Evolutionary conservation across 1,284 basidiomycete species (phyloP).

Genomic region (Apiotrichum laibachii): DNA sequence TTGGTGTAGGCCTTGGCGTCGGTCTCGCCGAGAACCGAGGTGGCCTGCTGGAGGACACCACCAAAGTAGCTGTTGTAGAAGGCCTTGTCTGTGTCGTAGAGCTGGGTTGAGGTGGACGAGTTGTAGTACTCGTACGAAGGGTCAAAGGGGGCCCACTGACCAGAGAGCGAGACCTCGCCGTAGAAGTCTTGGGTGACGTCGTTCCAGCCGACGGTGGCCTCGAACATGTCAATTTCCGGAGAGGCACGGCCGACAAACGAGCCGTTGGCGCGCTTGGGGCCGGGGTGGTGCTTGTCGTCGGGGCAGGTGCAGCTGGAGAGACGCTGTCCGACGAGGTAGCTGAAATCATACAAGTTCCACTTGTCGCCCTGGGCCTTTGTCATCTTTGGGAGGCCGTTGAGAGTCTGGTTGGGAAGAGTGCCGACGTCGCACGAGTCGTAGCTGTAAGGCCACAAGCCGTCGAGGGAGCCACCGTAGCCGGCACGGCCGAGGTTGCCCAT

Average conservation of each 20-base stretch:
- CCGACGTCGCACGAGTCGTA: constrained; percentile 58
- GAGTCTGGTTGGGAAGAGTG: constrained; percentile 58
- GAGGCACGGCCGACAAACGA: constrained; percentile 75
- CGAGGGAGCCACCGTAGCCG: constrained; percentile 52
- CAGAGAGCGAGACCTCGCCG: constrained; percentile 43
- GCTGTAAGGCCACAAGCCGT: constrained; percentile 56
- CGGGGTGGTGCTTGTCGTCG: constrained; percentile 69
- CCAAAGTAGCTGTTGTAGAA: constrained; percentile 59
- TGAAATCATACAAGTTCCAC: constrained; percentile 45
- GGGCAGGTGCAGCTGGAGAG: constrained; percentile 77
- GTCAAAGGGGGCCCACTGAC: constrained; percentile 50
- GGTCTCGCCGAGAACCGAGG: constrained; percentile 49
- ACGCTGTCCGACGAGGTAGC: constrained; percentile 74
- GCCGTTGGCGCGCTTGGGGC: constrained; percentile 64
- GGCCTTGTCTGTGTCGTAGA: constrained; percentile 55
- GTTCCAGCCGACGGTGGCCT: constrained; percentile 56
- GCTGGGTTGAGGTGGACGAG: constrained; percentile 39
- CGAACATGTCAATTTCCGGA: constrained; percentile 81
- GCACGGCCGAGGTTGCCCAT: constrained; percentile 55
- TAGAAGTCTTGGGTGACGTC: constrained; percentile 8
- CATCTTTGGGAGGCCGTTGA: constrained; percentile 39
- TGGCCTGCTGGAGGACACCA: constrained; percentile 63
- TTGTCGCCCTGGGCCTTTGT: constrained; percentile 33
- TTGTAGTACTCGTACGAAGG: constrained; percentile 44
- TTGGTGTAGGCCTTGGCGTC: constrained; percentile 48